These are phyloP conservation scores for Kewa caespitosa DNA, from an alignment of 179 eudicot species.

Conservation along the genomic window DNA sequence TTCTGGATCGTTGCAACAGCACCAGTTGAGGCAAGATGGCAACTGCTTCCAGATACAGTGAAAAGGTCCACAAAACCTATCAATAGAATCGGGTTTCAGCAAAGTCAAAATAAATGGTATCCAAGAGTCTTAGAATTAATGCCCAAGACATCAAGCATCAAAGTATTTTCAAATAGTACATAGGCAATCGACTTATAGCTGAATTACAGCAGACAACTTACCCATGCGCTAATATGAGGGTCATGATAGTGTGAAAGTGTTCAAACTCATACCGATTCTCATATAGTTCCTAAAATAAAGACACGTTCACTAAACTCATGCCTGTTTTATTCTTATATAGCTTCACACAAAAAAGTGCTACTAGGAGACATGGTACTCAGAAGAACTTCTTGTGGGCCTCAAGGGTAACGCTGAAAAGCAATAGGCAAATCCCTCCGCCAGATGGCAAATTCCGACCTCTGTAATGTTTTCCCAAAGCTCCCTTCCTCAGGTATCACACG, in stretches of 20 bases:
- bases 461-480: neutral
- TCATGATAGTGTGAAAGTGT: neutral
- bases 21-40: slow-evolving; percentile 66
- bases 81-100: neutral
- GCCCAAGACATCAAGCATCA: neutral
- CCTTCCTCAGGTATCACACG: neutral
- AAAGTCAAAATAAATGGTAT: neutral
- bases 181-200: neutral
- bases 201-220: neutral
- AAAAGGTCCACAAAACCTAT: slow-evolving; percentile 56
- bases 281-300: neutral
- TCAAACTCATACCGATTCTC: neutral
- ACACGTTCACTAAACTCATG: neutral
- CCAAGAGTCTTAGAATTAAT: neutral
- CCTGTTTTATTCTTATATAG: neutral
- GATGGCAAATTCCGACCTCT: neutral
- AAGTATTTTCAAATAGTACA: neutral
- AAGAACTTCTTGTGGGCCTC: too few relatives aligned
- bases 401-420: too few relatives aligned
- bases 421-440: neutral
- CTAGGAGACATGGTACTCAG: neutral
- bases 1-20: slow-evolving; percentile 51
- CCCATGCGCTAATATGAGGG: too few relatives aligned
- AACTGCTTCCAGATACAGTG: slow-evolving; percentile 58
- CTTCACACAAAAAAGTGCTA: neutral